Conservation (phyloP, 768 basidiomycete species). For the Macrolepiota albuminosa region DNA sequence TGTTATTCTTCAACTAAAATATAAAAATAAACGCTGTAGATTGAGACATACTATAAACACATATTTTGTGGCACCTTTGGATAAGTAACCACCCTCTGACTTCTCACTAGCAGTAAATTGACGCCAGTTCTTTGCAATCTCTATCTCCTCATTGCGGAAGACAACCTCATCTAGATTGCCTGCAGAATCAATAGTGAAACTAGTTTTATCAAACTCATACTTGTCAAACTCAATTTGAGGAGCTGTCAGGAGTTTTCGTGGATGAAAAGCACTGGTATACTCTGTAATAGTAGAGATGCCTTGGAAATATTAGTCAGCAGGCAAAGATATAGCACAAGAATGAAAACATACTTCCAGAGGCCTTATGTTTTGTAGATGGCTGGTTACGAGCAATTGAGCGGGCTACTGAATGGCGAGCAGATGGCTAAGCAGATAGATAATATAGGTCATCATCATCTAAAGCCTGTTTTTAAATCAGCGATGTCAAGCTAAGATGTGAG, state of each 20-base stretch:
- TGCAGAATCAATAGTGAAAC: background rate
- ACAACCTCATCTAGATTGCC: background rate
- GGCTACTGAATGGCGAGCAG: background rate
- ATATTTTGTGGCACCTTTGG: background rate
- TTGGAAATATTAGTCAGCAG: background rate
- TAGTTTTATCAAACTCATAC: background rate
- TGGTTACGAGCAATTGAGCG: background rate
- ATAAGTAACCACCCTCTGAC: background rate
- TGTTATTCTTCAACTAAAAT: background rate
- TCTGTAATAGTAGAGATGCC: background rate
- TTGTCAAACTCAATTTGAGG: background rate
- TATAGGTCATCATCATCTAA: background rate
- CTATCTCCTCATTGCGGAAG: background rate
- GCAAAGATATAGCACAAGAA: background rate
- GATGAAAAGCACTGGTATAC: background rate
- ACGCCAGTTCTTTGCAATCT: background rate
- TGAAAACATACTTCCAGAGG: background rate
- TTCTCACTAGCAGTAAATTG: background rate
- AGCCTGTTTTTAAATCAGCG: background rate
- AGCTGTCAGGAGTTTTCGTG: background rate
- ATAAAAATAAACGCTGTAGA: background rate
- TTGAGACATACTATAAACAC: background rate
- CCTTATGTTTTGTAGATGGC: background rate
- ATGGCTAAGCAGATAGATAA: background rate
- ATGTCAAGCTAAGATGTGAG: too few species aligned